These are phyloP conservation scores for Erysimum cheiranthoides DNA, from an alignment of 345 rosid species.

Conservation along the genomic window DNA sequence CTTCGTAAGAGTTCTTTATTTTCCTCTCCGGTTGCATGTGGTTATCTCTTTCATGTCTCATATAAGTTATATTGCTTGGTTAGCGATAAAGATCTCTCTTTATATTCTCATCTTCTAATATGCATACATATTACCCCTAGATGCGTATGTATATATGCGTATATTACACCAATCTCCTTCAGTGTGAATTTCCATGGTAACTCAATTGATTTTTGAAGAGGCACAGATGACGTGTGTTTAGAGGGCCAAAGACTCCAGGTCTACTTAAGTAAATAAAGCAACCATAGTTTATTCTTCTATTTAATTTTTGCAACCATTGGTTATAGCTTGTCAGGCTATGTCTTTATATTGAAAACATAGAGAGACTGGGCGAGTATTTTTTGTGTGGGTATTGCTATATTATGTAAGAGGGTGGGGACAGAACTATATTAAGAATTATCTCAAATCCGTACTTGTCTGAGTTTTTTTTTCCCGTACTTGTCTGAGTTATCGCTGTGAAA, in stretches of 20 bases:
- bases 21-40: conserved; percentile 23
- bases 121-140: background rate
- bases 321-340: conserved; percentile 3
- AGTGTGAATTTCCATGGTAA: conserved; percentile 11
- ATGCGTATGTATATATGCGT: background rate
- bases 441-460: conserved; percentile 3
- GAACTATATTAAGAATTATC: conserved; percentile 6
- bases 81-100: conserved; percentile 1
- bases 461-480: background rate
- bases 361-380: conserved; percentile 3
- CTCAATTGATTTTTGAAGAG: background rate
- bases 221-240: conserved; percentile 12
- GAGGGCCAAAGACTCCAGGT: conserved; percentile 9
- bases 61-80: conserved; percentile 7
- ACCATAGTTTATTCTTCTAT: conserved; percentile 12
- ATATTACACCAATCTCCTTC: conserved; percentile 11
- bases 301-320: conserved; percentile 10
- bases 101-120: background rate
- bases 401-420: conserved; percentile 7
- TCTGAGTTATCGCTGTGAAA: conserved; percentile 19
- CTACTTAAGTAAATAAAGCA: conserved; percentile 9
- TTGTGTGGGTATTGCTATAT: conserved; percentile 2
- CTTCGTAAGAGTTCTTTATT: conserved; percentile 68
- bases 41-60: conserved; percentile 27
- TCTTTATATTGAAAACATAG: conserved; percentile 19